These are phyloP conservation scores for Yarrowia osloensis DNA, from an alignment of 805 yeast genomes.

Conservation along the genomic window DNA sequence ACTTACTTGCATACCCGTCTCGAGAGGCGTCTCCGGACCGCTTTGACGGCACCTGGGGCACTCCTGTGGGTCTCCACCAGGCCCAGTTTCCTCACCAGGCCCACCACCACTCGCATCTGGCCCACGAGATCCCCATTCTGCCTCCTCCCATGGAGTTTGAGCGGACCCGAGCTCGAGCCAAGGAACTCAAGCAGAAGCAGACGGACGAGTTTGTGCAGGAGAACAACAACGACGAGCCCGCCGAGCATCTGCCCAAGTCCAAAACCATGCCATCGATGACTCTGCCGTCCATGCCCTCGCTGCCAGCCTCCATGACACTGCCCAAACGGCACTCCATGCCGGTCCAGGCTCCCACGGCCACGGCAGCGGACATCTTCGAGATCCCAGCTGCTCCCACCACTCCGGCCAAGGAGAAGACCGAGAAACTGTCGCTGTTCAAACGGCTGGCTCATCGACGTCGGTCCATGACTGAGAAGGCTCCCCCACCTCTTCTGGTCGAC, in stretches of 20 bases:
- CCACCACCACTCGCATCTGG: background rate
- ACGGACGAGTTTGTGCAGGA: background rate
- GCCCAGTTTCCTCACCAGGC: background rate
- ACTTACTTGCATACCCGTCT: background rate
- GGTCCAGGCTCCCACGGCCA: background rate
- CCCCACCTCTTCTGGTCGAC: background rate
- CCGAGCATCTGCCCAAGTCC: background rate
- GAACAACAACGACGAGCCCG: background rate
- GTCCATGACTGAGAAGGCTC: slow-evolving; percentile 4
- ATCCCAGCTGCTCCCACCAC: background rate
- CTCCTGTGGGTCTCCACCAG: background rate
- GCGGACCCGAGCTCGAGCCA: background rate
- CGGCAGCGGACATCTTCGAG: background rate
- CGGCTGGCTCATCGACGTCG: slow-evolving; percentile 17
- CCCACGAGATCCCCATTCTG: background rate
- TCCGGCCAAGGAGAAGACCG: background rate
- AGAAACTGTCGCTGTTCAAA: slow-evolving; percentile 8
- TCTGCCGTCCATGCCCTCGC: background rate
- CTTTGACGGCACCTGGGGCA: slow-evolving; percentile 2
- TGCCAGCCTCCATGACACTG: background rate
- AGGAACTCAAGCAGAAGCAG: background rate
- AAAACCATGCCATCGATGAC: slow-evolving; percentile 9
- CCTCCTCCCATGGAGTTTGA: slow-evolving; percentile 20
- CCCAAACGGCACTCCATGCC: slow-evolving; percentile 17
- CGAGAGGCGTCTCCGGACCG: slow-evolving; percentile 22